Evolutionary conservation across 768 basidiomycete genomes (phyloP).

Genomic region (Podaxis mareebaensis): DNA sequence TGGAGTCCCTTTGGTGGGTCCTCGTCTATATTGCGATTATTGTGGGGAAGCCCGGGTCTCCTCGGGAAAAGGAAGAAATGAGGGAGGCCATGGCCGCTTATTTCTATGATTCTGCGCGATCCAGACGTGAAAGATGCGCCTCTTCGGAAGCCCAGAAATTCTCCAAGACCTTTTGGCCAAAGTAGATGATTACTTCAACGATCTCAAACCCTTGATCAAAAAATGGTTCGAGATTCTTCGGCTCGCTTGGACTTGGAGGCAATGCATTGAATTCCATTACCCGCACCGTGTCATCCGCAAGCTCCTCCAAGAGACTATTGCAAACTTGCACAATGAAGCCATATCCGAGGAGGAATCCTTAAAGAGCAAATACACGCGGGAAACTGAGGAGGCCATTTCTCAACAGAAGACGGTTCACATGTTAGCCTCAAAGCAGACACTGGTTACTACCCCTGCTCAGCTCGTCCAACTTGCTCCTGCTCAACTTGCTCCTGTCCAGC

Average conservation of each 20-base stretch:
- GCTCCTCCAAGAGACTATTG: neutral
- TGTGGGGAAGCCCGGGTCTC: neutral
- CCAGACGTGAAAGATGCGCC: neutral
- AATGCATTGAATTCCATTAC: neutral
- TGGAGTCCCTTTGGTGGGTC: neutral
- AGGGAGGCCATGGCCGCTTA: neutral
- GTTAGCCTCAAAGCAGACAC: neutral
- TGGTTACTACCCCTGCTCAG: too few relatives aligned
- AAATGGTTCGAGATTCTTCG: neutral
- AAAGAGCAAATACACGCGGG: too few relatives aligned
- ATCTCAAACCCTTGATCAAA: neutral
- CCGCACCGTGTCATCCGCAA: neutral
- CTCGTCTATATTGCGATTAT: neutral
- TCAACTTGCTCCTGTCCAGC: too few relatives aligned
- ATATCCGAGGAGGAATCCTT: neutral
- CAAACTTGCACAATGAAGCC: neutral
- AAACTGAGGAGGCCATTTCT: neutral
- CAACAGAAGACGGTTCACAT: neutral
- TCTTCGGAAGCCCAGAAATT: neutral
- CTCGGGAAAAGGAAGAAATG: neutral
- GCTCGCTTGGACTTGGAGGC: neutral
- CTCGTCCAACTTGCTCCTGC: too few relatives aligned
- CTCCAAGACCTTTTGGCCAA: neutral
- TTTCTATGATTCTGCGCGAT: neutral
- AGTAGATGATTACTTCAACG: neutral